Base-by-base conservation (phyloP, 257 asterid species). In the Solanum chmielewskii region DNA sequence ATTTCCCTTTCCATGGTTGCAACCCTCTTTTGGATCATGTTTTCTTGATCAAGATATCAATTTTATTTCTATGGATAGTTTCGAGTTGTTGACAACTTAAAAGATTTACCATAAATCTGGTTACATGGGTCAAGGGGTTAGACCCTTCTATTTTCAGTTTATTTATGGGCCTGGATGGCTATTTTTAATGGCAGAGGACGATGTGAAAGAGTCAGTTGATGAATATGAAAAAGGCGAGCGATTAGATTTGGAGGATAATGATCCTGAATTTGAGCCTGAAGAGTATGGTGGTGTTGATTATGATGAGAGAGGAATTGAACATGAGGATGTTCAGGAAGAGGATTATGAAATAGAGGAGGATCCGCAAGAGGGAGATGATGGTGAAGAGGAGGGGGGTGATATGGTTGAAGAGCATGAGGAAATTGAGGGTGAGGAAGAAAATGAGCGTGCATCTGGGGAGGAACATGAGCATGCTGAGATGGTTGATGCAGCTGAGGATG, bases 221-320 rank as follows among this genome's bases (percentile, higher is more conserved):
- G 99, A 94, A 83, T 95, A 90, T 92, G 99, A 94, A 87, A 95
- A 91, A 83, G 94, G 94, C 89, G 99, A 96, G 88, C 90, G 95
- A 87, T 92, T 97, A 86, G 99, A 97, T 90, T 93, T 97, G 93
- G 99, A 94, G 91, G 98, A 96, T 91, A 95, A 96, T 90, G 99
- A 97, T 13, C 97, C 99, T 69, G 99, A 94, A 88, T 97, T 93
- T 89, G 99, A 97, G 80, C 95, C 96, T 68, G 99, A 97, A 88
- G 99, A 97, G 88, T 93, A 94, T 88, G 94, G 88, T 87, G 94
- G 91, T 87, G 97, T 90, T 47, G 97, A 94, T 89, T 97, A 94
- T 88, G 99, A 94, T 89, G 99, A 97, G 89, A 97, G 92, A 91
- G 99, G 93, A 91, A 91, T 89, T 86, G 99, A 93, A 87, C 95